Evolutionary conservation across 2,329 filamentous ascomycete genomes (phyloP), one percentile per base, ranked within the genome.

Genomic region (Periconia digitata): DNA sequence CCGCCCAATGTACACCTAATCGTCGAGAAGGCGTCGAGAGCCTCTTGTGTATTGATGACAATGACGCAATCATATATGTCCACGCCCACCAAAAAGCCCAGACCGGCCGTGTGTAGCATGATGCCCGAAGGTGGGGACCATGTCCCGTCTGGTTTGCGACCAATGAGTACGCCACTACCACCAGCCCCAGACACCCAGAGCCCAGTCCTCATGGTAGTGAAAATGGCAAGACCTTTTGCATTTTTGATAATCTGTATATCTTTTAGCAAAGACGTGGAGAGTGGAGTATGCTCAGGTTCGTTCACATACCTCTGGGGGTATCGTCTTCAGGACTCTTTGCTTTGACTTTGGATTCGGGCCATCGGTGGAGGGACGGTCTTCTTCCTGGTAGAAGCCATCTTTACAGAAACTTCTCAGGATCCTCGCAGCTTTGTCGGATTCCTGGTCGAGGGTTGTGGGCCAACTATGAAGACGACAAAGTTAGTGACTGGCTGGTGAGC

Each of bases 51-150:
- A 74, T 95, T 96, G 66, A 96, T 92, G 29, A 96, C 88, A 8
- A 96, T 81, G 13, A 97, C 88, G 64, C 92, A 96, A 70, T 97
- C 92, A 76, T 96, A 97, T 24, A 96, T 91, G 67, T 97, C 92
- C 35, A 96, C 87, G 2, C 92, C 92, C 6, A 92, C 86, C 44
- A 96, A 82, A 65, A 97, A 96, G 29, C 91, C 92, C 27, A 96
- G 79, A 1, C 88, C 90, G 1, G 90, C 84, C 0, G 92, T 96
- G 67, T 97, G 92, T 40, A 96, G 80, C 75, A 96, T 82, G 56
- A 97, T 91, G 40, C 89, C 92, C 0, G 90, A 95, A 0, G 92
- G 92, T 8, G 91, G 89, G 55, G 90, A 94, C 92, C 92, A 96
- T 55, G 85, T 86, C 6, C 92, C 91, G 58, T 95, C 91, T 20